phyloP scores from a whole-genome alignment of 768 basidiomycete genomes.

The Boletus eberwhitei region DNA sequence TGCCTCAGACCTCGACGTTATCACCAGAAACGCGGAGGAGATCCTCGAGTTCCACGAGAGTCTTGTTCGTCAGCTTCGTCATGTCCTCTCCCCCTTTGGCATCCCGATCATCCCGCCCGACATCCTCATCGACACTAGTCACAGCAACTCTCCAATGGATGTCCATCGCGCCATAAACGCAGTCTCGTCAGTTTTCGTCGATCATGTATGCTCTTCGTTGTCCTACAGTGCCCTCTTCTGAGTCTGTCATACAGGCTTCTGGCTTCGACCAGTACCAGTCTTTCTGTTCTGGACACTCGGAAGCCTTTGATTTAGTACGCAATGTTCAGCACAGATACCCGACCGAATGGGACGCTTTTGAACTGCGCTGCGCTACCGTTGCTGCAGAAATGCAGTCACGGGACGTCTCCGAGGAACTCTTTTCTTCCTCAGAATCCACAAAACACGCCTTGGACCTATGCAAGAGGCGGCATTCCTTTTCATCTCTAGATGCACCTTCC shows the following conservation, averaged over 20 bases:
- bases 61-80: constrained; percentile 54
- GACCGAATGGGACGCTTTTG: constrained; percentile 80
- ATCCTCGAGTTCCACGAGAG: constrained; percentile 67
- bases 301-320: constrained; percentile 73
- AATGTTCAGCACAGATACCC: constrained; percentile 60
- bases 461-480: constrained; percentile 45
- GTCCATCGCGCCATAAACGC: constrained; percentile 36
- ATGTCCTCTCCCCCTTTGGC: constrained; percentile 50
- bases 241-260: constrained; percentile 49
- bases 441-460: constrained; percentile 29
- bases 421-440: constrained; percentile 1
- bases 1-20: constrained; percentile 50
- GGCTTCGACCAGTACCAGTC: constrained; percentile 76
- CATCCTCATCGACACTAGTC: constrained; percentile 9
- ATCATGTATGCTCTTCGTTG: constrained; percentile 41
- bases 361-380: constrained; percentile 67
- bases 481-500: constrained; percentile 47
- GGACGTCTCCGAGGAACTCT: constrained; percentile 6
- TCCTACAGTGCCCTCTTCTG: background rate
- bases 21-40: constrained; percentile 67
- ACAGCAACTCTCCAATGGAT: constrained; percentile 31
- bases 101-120: constrained; percentile 37
- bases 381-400: constrained; percentile 36
- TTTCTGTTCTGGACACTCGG: constrained; percentile 85
- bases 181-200: constrained; percentile 55